Evolutionary conservation across 192 early-diverging fungal species (phyloP).

Genomic region (Blastocladiella britannica): DNA sequence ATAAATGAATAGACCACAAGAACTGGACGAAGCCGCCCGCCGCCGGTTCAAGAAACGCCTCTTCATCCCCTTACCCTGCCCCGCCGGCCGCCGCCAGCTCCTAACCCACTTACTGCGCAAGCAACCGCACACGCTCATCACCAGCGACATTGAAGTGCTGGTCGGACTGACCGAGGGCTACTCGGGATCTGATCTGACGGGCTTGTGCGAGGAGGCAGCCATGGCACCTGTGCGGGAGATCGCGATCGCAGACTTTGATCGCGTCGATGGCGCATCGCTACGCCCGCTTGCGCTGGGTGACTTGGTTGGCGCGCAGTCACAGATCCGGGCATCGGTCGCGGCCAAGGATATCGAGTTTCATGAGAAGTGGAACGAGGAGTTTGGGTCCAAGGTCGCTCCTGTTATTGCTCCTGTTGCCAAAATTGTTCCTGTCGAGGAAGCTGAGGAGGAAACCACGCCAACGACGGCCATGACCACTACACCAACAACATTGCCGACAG

Average conservation of each 20-base stretch:
- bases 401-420: no score
- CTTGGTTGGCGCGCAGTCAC: slow-evolving; percentile 59
- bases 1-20: slow-evolving; percentile 46
- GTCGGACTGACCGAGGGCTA: slow-evolving; percentile 21
- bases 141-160: slow-evolving; percentile 24
- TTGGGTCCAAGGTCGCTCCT: slow-evolving; percentile 23
- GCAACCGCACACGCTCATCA: slow-evolving; percentile 32
- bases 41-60: slow-evolving; percentile 47
- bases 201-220: slow-evolving; percentile 52
- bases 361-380: slow-evolving; percentile 45
- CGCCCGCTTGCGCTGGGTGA: slow-evolving; percentile 49
- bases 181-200: slow-evolving; percentile 77
- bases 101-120: slow-evolving; percentile 36
- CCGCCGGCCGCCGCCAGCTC: slow-evolving; percentile 36
- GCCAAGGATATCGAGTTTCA: slow-evolving; percentile 58
- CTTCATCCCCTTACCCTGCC: slow-evolving; percentile 74
- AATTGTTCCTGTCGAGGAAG: no score
- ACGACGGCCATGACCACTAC: no score
- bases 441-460: no score
- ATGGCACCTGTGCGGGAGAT: slow-evolving; percentile 55
- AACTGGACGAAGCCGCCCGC: slow-evolving; percentile 81
- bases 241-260: slow-evolving; percentile 12
- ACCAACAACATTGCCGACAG: no score
- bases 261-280: slow-evolving; percentile 32
- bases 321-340: slow-evolving; percentile 68